Base-by-base conservation (phyloP, 2,329 filamentous ascomycete species). In the Fusarium decemcellulare region DNA sequence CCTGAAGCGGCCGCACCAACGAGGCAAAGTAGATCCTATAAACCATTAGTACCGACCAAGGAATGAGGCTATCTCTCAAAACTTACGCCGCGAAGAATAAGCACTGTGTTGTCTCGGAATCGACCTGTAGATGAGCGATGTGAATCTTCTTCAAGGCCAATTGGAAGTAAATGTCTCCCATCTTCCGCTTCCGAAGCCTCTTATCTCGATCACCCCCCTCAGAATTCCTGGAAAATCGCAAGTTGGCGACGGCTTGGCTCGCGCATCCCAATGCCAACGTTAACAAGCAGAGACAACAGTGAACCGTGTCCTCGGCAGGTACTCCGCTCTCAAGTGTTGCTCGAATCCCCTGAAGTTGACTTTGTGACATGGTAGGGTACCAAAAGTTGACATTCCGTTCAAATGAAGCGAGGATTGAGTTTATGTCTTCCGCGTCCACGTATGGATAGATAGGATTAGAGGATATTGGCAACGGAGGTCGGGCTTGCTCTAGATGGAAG, bases 41-140 rank as follows among this genome's bases (percentile, higher is more conserved):
- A 39, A 2, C 11, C 42, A 27, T 6, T 0, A 23, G 10, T 14
- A 1, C 6, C 2, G 2, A 10, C 1, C 34, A 14, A 2, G 4
- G 7, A 6, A 14, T 10, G 2, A 5, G 5, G 1, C 23, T 34
- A 15, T 0, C 5, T 14, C 4, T 1, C 6, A 42, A 6, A n/a
- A 72, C 83, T 70, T 65, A 87, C 84, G 81, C 84, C 1, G 82
- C 78, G 44, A 86, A 84, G 70, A 87, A 86, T 2, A 87, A 74
- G 55, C 83, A 87, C 36, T 87, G 85, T 0, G 82, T 81, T 0
- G 84, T 82, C 1, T 79, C 80, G 1, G 83, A 82, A 12, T 80
- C 82, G 14, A 86, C 81, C 34, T 83, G 81, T 5, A 82, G 80
- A 57, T 86, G 83, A 0, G 81, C 83, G 1, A 85, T 75, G 37